Evolutionary conservation across 176 grass and related monocot genomes (phyloP).

Genomic region (Triticum monococcum): DNA sequence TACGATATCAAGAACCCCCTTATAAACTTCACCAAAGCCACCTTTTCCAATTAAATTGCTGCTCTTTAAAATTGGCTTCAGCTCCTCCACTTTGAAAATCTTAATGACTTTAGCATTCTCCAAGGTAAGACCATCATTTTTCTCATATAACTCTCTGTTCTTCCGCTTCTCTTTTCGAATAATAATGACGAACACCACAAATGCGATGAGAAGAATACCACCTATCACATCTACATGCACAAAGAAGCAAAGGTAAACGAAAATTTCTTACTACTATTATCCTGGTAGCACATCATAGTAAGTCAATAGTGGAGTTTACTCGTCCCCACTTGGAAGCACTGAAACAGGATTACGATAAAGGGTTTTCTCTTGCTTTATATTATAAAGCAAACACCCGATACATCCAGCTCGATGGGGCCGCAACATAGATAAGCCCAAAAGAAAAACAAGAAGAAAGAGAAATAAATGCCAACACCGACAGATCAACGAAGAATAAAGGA

Average conservation of each 20-base stretch:
- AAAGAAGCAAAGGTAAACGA: not conserved
- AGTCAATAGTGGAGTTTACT: not conserved
- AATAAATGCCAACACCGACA: too few relatives aligned
- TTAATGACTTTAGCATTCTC: not conserved
- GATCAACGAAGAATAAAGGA: too few relatives aligned
- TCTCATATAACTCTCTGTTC: not conserved
- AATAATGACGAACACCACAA: not conserved
- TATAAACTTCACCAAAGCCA: constrained; percentile 10
- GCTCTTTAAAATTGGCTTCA: not conserved
- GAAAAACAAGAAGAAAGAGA: too few relatives aligned
- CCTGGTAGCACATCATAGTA: not conserved
- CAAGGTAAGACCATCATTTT: constrained; percentile 1
- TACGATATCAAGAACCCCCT: not conserved
- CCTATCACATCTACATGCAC: not conserved
- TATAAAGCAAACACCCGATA: too few relatives aligned
- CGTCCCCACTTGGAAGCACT: too few relatives aligned
- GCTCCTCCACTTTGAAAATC: not conserved
- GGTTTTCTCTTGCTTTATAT: too few relatives aligned
- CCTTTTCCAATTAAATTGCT: not conserved
- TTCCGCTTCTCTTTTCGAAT: not conserved
- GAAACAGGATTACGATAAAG: too few relatives aligned
- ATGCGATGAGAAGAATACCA: not conserved
- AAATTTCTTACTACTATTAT: not conserved
- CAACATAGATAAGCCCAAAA: too few relatives aligned
- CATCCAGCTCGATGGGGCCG: too few relatives aligned